Conservation (phyloP, 208 protist species). For the Histomonas meleagridis region DNA sequence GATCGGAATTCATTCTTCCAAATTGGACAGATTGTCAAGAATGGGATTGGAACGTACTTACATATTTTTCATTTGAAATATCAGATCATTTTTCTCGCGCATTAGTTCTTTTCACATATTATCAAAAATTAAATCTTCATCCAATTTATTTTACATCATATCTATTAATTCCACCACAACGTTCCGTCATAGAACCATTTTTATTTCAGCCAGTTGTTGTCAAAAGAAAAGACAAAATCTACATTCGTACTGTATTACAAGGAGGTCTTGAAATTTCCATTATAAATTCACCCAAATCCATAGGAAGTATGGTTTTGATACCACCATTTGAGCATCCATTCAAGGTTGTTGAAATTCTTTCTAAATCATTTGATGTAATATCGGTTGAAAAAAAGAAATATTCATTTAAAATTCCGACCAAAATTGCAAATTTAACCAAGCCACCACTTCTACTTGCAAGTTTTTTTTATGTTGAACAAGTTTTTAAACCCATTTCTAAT, state of each 20-base stretch:
- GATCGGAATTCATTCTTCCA: not conserved
- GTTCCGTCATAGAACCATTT: not conserved
- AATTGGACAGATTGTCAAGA: not conserved
- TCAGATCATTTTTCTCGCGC: not conserved
- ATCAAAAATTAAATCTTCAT: not conserved
- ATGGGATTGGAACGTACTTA: not conserved
- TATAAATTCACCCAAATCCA: too few relatives aligned
- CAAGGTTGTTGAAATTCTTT: not conserved
- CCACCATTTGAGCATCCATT: constrained; percentile 25
- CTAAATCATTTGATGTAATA: not conserved
- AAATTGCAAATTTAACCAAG: not conserved
- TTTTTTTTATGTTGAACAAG: not conserved
- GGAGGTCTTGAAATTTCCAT: not conserved
- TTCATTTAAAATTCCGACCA: not conserved
- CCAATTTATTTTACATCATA: constrained; percentile 27
- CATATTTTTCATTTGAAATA: not conserved
- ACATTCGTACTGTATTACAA: not conserved
- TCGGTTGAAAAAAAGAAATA: not conserved
- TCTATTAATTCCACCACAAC: not conserved
- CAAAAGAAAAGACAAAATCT: not conserved
- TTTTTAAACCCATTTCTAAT: not conserved
- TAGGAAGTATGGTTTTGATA: too few relatives aligned
- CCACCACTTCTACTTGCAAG: not conserved
- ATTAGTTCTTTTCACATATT: not conserved
- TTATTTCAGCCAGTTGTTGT: not conserved